These are phyloP conservation scores for Talaromyces sp. DNA, from an alignment of 2,329 filamentous ascomycete genomes.

Conservation along the genomic window DNA sequence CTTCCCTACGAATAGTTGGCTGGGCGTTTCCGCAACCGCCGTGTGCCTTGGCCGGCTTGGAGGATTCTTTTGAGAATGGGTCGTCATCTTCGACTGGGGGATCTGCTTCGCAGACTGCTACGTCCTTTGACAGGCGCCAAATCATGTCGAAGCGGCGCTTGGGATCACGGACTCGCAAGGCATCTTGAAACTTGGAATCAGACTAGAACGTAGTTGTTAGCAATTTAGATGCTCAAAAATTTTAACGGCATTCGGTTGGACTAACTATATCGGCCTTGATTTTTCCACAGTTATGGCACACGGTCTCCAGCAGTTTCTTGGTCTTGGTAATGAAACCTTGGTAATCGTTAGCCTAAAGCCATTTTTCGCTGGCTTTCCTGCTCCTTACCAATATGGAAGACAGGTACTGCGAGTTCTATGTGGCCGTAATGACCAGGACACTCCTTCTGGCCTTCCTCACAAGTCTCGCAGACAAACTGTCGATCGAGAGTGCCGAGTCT, in stretches of 20 bases:
- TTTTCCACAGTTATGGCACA: conserved; percentile 98
- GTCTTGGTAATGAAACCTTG: conserved; percentile 94
- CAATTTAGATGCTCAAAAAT: conserved; percentile 37
- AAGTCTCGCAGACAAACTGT: conserved; percentile 92
- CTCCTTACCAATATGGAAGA: conserved; percentile 71
- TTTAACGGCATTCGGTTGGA: conserved; percentile 34
- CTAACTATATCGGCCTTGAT: conserved; percentile 97
- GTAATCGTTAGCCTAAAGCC: conserved; percentile 31
- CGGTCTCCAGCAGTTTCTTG: conserved; percentile 97
- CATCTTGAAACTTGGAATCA: conserved; percentile 77
- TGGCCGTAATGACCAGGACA: conserved; percentile 98
- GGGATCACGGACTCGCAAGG: conserved; percentile 79
- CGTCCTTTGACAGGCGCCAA: conserved; percentile 87
- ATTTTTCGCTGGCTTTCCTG: background rate
- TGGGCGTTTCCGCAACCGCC: conserved; percentile 92
- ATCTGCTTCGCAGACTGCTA: conserved; percentile 78
- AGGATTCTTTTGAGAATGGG: conserved; percentile 57
- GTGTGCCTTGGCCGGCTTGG: conserved; percentile 57
- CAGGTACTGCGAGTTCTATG: conserved; percentile 93
- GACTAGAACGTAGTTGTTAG: conserved; percentile 57
- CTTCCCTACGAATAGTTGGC: conserved; percentile 81
- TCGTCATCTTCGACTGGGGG: conserved; percentile 65
- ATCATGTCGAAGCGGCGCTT: conserved; percentile 92
- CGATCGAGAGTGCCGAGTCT: conserved; percentile 95
- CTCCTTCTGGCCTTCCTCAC: conserved; percentile 89